phyloP scores from a whole-genome alignment of 2,329 filamentous ascomycete species.

The Endoconidiophora polonica region DNA sequence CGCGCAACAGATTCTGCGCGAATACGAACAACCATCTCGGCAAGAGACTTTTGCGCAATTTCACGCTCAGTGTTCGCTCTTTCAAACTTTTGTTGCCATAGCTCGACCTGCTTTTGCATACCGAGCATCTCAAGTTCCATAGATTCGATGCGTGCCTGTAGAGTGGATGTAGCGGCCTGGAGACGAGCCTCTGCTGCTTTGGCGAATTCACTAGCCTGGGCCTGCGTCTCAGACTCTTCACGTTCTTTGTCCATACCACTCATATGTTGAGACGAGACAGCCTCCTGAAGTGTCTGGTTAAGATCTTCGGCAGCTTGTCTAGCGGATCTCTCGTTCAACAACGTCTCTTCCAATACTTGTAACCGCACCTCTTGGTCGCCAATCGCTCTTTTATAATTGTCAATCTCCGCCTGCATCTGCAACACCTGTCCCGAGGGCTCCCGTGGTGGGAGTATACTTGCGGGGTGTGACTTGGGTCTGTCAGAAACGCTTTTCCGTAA shows the following conservation, averaged over 20 bases:
- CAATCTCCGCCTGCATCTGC: conserved; percentile 69
- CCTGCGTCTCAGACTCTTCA: conserved; percentile 1
- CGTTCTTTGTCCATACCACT: neutral
- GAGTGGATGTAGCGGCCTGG: conserved; percentile 19
- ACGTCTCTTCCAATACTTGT: conserved; percentile 50
- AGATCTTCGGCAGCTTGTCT: conserved; percentile 72
- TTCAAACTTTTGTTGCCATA: conserved; percentile 63
- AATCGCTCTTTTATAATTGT: conserved; percentile 64
- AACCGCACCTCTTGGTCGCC: conserved; percentile 29
- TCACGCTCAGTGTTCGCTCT: conserved; percentile 63
- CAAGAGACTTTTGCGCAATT: conserved; percentile 54
- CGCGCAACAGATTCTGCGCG: conserved; percentile 23
- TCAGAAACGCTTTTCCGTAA: conserved; percentile 65
- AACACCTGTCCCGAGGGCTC: conserved; percentile 55
- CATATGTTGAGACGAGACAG: conserved; percentile 4
- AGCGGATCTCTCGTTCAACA: conserved; percentile 65
- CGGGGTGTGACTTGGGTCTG: conserved; percentile 41
- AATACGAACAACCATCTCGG: conserved; percentile 76
- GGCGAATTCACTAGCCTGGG: conserved; percentile 20
- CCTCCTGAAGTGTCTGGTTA: conserved; percentile 50
- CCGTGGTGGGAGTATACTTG: conserved; percentile 40
- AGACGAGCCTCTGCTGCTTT: conserved; percentile 15
- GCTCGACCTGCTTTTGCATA: conserved; percentile 63
- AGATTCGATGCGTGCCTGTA: conserved; percentile 54
- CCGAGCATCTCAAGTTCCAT: conserved; percentile 69